Base-by-base conservation (phyloP, 495 filamentous ascomycete genomes). In the Margaritispora aquatica region DNA sequence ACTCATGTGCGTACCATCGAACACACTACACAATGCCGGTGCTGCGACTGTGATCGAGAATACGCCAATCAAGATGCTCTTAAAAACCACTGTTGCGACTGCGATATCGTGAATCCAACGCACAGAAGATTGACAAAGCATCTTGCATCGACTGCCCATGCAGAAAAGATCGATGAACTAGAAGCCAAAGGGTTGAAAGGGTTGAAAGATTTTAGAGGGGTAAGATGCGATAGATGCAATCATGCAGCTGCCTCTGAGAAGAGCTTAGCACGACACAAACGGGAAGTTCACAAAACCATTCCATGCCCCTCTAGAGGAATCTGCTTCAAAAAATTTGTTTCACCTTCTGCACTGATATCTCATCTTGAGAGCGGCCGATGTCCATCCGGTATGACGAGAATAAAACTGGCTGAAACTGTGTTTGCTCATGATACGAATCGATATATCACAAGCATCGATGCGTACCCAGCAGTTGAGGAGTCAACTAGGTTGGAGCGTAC, bases 11-110 rank as follows among this genome's bases (percentile, higher is more conserved):
- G 58, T 17, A 54, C 31, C 17, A 26, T 60, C n/a, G 22, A 26
- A 26, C 58, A 60, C 31, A 49, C 17, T 1, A 48, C 24, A 26
- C 51, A 44, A 62, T 44, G 57, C 36, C 49, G 53, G 11, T 57
- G 59, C 47, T 62, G 54, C 24, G 59, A 62, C 47, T 62, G 59
- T 31, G 36, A 50, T 47, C 59, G 59, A 57, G 54, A 62, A 31
- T 62, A 62, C 23, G 48, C 47, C 34, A 48, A 51, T 19, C 47
- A 62, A 22, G 48, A 62, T 26, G 8, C 27, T 10, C 26, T 62
- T 8, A 62, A 47, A 47, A 22, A 62, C 48, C 54, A 62, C 29
- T 62, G 54, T 51, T 62, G 59, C 59, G 34, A 62, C 24, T 62
- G 59, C 23, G 59, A 62, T 62, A 47, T 49, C 46, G 36, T 53